Conservation (phyloP, 2,329 filamentous ascomycete genomes). For the Aspergillus pseudoviridinutans region DNA sequence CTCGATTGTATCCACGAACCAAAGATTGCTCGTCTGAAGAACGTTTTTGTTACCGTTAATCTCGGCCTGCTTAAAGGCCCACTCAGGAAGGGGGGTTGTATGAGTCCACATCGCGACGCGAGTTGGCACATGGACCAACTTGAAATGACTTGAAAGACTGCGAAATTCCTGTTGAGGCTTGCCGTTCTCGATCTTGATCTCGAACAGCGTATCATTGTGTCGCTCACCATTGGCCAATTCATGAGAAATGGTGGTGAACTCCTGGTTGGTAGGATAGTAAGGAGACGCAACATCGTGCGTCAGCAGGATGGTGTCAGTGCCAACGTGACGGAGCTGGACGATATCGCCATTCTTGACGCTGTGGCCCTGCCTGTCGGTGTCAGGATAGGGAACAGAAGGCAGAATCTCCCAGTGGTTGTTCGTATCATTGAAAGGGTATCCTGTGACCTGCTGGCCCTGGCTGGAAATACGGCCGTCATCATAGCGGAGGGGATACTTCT, state of each 20-base stretch:
- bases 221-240: constrained; percentile 71
- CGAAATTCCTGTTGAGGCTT: constrained; percentile 82
- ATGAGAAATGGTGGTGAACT: constrained; percentile 78
- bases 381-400: constrained; percentile 54
- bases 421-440: constrained; percentile 96
- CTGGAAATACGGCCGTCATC: constrained; percentile 96
- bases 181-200: constrained; percentile 82
- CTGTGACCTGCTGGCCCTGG: constrained; percentile 96
- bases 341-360: constrained; percentile 78
- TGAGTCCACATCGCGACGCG: constrained; percentile 99
- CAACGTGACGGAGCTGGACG: constrained; percentile 79
- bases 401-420: constrained; percentile 98
- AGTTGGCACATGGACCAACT: constrained; percentile 87
- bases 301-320: constrained; percentile 79
- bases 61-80: constrained; percentile 95
- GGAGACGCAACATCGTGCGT: constrained; percentile 97
- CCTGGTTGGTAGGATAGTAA: constrained; percentile 95
- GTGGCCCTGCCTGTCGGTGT: constrained; percentile 56
- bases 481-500: constrained; percentile 87
- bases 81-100: constrained; percentile 89
- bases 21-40: constrained; percentile 83
- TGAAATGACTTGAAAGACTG: constrained; percentile 89
- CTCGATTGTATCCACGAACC: constrained; percentile 89
- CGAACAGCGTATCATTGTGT: constrained; percentile 86
- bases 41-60: constrained; percentile 99